Evolutionary conservation across 2,329 filamentous ascomycete species (phyloP), one percentile per base, ranked within the genome.

Genomic region (Aureobasidium pullulans): DNA sequence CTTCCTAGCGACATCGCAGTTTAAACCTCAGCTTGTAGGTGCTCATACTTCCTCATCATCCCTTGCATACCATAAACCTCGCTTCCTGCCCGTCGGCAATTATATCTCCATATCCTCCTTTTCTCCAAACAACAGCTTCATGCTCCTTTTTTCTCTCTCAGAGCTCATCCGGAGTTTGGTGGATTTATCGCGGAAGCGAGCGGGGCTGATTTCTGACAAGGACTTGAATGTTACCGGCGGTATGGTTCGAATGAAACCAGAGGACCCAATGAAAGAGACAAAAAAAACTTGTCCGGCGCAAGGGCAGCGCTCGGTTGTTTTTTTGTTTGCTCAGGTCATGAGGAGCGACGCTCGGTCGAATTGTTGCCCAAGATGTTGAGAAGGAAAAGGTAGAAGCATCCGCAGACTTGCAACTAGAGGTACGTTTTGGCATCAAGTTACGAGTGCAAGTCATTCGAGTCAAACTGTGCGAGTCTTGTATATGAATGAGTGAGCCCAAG

Each of bases 311-410:
- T 40, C 36, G 36, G 36, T 28, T n/a, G 31, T 37, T 9, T 49
- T 49, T 15, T 28, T 37, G n/a, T 37, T 37, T 40, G 48, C 48
- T 43, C 50, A 54, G 50, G 50, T 40, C 50, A 43, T 43, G 28
- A 19, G 6, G n/a, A 3, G 8, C 7, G 23, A n/a, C 32, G 49
- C 49, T 43, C 49, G 49, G n/a, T 11, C 7, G 28, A 6, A 6
- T 34, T 32, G 36, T 43, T 9, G 50, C 49, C 49, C 37, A 53
- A 53, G 10, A 40, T 7, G 15, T 53, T 42, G 37, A 15, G 39
- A 34, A 44, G 37, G 2, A n/a, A 13, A 23, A 42, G 34, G 29
- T 43, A 16, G 9, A 31, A 36, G 31, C 46, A 29, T 19, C n/a
- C 16, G 9, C 6, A 19, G 7, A 19, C 4, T 28, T 9, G 16